Evolutionary conservation across 1,139 yeast species (phyloP).

Genomic region (Geotrichum europaeum): DNA sequence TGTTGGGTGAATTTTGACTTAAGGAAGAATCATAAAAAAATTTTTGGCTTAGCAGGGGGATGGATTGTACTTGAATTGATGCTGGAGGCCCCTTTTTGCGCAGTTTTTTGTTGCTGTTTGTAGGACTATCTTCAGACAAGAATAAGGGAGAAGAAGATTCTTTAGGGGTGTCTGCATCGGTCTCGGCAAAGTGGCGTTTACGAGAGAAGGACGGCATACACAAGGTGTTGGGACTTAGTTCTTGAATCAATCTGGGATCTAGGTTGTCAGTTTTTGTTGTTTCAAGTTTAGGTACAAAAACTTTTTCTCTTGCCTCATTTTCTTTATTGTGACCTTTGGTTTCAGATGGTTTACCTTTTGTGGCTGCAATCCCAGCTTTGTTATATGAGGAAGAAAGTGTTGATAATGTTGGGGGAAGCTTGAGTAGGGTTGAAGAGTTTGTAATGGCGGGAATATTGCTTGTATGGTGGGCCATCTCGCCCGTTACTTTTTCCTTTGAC

Average conservation of each 20-base stretch:
- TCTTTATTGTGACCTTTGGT: background rate
- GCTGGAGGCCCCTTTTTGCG: background rate
- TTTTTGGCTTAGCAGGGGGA: background rate
- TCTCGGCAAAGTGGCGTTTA: conserved; percentile 13
- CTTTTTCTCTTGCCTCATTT: background rate
- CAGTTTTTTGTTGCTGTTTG: background rate
- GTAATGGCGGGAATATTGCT: background rate
- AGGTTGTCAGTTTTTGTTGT: background rate
- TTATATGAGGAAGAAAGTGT: background rate
- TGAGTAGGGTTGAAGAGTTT: background rate
- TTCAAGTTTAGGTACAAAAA: background rate
- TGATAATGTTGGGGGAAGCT: background rate
- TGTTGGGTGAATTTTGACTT: conserved; percentile 12
- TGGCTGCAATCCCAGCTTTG: background rate
- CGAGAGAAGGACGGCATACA: conserved; percentile 6
- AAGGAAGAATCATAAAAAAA: conserved; percentile 8
- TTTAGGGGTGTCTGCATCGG: background rate
- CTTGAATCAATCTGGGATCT: background rate
- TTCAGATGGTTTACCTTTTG: background rate
- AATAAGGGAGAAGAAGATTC: background rate
- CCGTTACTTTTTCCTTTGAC: background rate
- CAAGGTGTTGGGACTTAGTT: background rate
- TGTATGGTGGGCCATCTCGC: background rate
- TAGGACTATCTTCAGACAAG: background rate
- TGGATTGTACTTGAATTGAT: background rate